Evolutionary conservation across 75 land plant species (phyloP).

Genomic region (Sequoia sempervirens): DNA sequence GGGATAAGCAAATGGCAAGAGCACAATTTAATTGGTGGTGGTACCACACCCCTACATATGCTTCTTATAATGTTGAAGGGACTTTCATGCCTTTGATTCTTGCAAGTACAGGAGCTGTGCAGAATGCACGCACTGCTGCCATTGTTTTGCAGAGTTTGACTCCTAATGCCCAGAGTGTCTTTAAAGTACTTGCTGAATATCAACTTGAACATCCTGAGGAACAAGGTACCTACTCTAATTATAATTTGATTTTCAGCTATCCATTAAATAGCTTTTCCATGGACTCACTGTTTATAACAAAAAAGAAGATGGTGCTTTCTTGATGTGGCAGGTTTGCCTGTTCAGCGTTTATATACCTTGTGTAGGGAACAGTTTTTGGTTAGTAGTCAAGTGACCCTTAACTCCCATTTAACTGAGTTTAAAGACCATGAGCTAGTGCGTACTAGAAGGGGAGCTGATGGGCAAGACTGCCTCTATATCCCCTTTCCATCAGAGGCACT

Average conservation of each 20-base stretch:
- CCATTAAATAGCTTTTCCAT: not conserved
- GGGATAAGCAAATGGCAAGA: conserved; percentile 99
- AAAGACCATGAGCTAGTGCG: conserved; percentile 95
- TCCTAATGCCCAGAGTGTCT: conserved; percentile 97
- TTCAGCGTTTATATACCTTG: conserved; percentile 57
- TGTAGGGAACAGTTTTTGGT: conserved; percentile 90
- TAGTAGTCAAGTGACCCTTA: conserved; percentile 87
- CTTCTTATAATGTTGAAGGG: conserved; percentile 84
- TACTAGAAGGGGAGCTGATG: conserved; percentile 75
- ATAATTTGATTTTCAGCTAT: not conserved
- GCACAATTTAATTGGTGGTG: conserved; percentile 98
- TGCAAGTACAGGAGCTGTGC: conserved; percentile 46
- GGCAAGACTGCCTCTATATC: conserved; percentile 88
- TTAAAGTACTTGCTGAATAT: conserved; percentile 76
- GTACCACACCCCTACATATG: conserved; percentile 96
- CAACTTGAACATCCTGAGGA: conserved; percentile 87
- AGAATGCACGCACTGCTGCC: conserved; percentile 78
- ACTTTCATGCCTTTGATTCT: conserved; percentile 75
- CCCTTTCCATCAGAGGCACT: conserved; percentile 87
- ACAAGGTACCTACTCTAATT: conserved; percentile 51
- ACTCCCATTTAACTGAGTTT: conserved; percentile 95
- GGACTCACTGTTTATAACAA: not conserved
- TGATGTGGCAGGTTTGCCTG: conserved; percentile 63
- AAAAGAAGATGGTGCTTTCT: not conserved
- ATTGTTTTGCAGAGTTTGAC: conserved; percentile 95